Conservation (phyloP, 2,329 filamentous ascomycete genomes). For the Paecilomyces sp. region DNA sequence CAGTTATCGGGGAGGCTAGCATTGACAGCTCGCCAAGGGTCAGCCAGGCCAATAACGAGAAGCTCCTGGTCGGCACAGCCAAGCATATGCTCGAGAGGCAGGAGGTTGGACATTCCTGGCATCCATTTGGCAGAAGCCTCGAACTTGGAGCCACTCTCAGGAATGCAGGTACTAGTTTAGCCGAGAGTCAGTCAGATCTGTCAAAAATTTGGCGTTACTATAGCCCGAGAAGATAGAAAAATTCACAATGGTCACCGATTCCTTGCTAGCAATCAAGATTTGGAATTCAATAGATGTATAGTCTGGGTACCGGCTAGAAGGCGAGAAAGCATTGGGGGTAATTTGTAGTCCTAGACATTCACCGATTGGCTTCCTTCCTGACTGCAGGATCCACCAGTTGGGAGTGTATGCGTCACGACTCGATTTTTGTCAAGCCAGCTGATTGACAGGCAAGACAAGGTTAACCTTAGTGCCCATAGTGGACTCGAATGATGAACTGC, state of each 20-base stretch:
- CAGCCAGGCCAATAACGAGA: conserved; percentile 14
- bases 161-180: conserved; percentile 28
- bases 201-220: neutral
- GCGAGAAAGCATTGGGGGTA: neutral
- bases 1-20: neutral
- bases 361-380: neutral
- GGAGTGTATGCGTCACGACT: conserved; percentile 31
- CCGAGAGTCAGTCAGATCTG: conserved; percentile 23
- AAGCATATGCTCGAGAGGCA: conserved; percentile 1
- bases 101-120: conserved; percentile 18
- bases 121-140: conserved; percentile 5
- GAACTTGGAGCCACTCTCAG: conserved; percentile 19
- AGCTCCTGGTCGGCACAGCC: conserved; percentile 5
- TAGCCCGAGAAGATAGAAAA: neutral
- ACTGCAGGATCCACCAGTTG: conserved; percentile 2
- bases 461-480: conserved; percentile 6
- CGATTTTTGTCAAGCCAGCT: neutral
- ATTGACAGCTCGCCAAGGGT: conserved; percentile 1
- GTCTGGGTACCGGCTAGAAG: neutral
- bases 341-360: neutral
- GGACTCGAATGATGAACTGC: conserved; percentile 4
- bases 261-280: neutral
- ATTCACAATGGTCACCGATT: neutral
- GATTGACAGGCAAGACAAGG: conserved; percentile 5
- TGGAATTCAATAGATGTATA: neutral